Evolutionary conservation across 106 monocot genomes (phyloP).

Genomic region (Xerophyta viscosa): DNA sequence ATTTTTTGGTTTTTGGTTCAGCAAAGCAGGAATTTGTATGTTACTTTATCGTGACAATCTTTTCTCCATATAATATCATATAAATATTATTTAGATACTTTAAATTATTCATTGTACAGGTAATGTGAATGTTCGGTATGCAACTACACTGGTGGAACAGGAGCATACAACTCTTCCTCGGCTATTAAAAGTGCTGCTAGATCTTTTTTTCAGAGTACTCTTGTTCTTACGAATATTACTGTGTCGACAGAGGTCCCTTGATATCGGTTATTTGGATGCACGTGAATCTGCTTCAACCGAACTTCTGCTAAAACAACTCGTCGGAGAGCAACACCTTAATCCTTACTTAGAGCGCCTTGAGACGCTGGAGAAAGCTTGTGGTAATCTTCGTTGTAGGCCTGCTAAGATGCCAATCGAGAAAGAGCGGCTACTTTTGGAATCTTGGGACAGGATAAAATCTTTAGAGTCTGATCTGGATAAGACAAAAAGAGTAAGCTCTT

Average conservation of each 20-base stretch:
- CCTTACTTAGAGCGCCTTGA: slow-evolving; percentile 73
- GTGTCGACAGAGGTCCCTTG: slow-evolving; percentile 9
- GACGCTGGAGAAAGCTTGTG: slow-evolving; percentile 49
- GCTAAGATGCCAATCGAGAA: slow-evolving; percentile 70
- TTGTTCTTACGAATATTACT: slow-evolving; percentile 30
- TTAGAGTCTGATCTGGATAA: slow-evolving; percentile 81
- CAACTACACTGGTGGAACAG: too few relatives aligned
- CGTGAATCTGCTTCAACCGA: slow-evolving; percentile 1
- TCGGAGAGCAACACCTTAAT: slow-evolving; percentile 33
- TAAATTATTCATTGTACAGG: too few relatives aligned
- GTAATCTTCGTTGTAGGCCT: slow-evolving; percentile 51
- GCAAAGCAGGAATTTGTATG: too few relatives aligned
- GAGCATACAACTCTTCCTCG: too few relatives aligned
- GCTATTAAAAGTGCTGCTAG: slow-evolving; percentile 12
- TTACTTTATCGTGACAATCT: too few relatives aligned
- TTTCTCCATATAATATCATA: too few relatives aligned
- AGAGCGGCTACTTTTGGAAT: slow-evolving; percentile 68
- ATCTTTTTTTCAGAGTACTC: slow-evolving; percentile 42
- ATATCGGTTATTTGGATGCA: slow-evolving; percentile 17
- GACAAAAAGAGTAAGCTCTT: slow-evolving; percentile 79
- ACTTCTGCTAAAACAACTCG: slow-evolving; percentile 10
- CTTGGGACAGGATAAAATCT: slow-evolving; percentile 86
- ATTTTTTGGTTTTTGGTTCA: too few relatives aligned
- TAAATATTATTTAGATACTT: too few relatives aligned
- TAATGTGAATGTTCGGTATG: too few relatives aligned